Conservation (phyloP, 768 basidiomycete genomes). For the Candolleomyces aberdarensis region DNA sequence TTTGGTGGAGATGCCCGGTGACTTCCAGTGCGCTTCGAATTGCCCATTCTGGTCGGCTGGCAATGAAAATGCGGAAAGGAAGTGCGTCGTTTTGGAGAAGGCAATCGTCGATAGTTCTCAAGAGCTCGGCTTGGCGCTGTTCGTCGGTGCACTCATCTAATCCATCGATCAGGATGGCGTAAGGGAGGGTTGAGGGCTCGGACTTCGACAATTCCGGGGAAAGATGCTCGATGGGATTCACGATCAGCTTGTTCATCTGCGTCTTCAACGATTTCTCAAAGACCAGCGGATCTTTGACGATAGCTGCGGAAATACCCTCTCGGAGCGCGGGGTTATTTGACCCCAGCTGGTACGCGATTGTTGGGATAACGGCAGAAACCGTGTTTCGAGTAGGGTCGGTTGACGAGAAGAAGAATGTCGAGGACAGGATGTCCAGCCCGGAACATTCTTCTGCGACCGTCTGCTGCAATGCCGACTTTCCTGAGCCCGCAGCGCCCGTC, state of each 20-base stretch:
- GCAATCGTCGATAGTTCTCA: not conserved
- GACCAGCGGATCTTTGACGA: not conserved
- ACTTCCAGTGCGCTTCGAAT: no score
- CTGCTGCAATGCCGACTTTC: not conserved
- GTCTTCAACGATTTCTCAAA: not conserved
- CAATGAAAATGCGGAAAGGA: not conserved
- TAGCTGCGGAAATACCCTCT: not conserved
- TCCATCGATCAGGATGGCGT: slow-evolving; percentile 1
- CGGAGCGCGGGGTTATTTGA: not conserved
- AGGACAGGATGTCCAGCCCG: not conserved
- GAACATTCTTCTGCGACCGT: not conserved
- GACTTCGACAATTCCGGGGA: no score
- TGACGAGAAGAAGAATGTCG: slow-evolving; percentile 2
- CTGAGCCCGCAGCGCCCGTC: not conserved
- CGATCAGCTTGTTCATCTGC: not conserved
- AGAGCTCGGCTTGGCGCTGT: not conserved
- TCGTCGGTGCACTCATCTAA: slow-evolving; percentile 1
- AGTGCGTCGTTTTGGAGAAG: not conserved
- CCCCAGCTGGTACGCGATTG: slow-evolving; percentile 1
- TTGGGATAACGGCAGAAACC: not conserved
- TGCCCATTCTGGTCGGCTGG: not conserved
- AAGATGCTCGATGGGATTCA: not conserved
- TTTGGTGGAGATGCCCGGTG: no score
- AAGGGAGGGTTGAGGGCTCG: not conserved
- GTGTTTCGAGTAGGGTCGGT: not conserved